Conservation (phyloP, 805 yeast genomes). For the Saccharomycopsis schoenii region DNA sequence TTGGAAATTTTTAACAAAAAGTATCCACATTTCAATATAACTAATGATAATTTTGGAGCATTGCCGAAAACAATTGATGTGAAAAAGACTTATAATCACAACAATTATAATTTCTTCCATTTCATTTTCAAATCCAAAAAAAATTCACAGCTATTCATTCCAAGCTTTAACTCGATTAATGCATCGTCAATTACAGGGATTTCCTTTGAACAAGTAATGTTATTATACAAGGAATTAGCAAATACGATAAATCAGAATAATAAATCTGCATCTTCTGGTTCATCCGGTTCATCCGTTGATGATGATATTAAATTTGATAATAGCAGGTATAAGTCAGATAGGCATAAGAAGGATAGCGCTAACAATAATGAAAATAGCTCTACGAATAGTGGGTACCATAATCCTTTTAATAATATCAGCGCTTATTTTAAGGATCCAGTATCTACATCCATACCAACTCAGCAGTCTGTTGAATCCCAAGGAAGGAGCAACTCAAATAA, state of each 20-base stretch:
- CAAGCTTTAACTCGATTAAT: slow-evolving; percentile 19
- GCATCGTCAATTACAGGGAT: slow-evolving; percentile 1
- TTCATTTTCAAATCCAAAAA: slow-evolving; percentile 69
- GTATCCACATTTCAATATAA: slow-evolving; percentile 40
- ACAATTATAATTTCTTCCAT: slow-evolving; percentile 43
- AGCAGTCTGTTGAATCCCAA: not conserved
- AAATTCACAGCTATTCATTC: slow-evolving; percentile 54
- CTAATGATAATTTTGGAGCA: not conserved
- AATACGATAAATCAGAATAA: slow-evolving; percentile 2
- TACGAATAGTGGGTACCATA: not conserved
- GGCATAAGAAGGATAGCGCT: not conserved
- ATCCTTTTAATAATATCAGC: not conserved
- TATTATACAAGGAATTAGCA: slow-evolving; percentile 14
- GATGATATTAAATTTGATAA: not conserved
- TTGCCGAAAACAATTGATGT: not conserved
- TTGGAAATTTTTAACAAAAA: slow-evolving; percentile 20
- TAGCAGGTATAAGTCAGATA: not conserved
- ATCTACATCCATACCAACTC: not conserved
- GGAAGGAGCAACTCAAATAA: not conserved
- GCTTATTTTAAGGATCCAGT: not conserved
- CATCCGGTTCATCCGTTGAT: not conserved
- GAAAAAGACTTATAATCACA: not conserved
- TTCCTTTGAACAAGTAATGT: slow-evolving; percentile 13
- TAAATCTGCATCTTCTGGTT: not conserved
- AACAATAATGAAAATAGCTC: not conserved